phyloP scores from a whole-genome alignment of 225 moss, liverwort and hornwort species.

The Pseudoscleropodium purum region DNA sequence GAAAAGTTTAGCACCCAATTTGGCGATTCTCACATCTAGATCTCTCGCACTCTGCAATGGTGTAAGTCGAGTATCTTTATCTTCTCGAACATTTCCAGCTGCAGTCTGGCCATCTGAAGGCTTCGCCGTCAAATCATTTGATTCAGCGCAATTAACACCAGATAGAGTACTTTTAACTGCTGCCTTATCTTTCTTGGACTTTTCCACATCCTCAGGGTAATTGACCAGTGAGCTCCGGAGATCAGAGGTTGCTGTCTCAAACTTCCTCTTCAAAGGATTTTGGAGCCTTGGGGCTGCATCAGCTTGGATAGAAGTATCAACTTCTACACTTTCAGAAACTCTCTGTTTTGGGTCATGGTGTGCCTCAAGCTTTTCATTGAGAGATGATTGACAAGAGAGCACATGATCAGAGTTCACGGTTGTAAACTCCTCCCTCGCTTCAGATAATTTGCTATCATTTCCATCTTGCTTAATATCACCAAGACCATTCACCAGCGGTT shows the following conservation, averaged over 20 bases:
- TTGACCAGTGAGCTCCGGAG: background rate
- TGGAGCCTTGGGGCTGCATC: background rate
- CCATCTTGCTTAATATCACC: background rate
- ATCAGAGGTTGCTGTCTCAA: constrained; percentile 2
- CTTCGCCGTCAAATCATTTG: background rate
- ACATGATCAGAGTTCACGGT: background rate
- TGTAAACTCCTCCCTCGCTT: background rate
- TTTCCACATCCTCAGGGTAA: constrained; percentile 2
- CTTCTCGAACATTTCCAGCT: constrained; percentile 7
- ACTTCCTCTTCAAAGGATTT: constrained; percentile 28
- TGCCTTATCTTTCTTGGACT: constrained; percentile 5
- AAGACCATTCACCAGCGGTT: background rate
- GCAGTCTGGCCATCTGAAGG: constrained; percentile 2
- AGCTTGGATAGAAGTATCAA: background rate
- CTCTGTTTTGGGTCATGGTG: background rate
- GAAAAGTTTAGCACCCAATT: constrained; percentile 51
- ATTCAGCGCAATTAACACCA: constrained; percentile 1
- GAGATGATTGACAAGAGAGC: background rate
- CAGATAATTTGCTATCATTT: background rate
- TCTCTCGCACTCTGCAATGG: constrained; percentile 31
- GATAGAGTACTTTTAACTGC: background rate
- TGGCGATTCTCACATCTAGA: constrained; percentile 58
- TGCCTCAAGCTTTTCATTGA: background rate
- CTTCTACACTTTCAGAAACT: background rate
- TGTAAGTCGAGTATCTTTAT: background rate